Evolutionary conservation across 495 filamentous ascomycete genomes (phyloP), one percentile per base, ranked within the genome.

Genomic region (Hyaloscypha bicolor): DNA sequence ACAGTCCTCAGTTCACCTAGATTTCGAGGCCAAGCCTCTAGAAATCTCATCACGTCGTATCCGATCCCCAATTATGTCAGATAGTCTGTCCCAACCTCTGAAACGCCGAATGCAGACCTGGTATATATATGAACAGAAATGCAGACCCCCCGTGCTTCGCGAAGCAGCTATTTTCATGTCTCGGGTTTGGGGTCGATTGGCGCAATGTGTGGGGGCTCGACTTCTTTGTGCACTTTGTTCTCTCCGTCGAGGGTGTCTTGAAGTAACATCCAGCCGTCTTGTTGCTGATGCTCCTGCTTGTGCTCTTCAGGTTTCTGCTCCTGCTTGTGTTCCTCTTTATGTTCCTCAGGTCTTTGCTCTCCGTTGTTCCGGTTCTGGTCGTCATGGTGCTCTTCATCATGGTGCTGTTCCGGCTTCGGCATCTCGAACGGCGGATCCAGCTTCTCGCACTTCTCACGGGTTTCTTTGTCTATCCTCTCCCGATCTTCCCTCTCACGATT

Each of bases 401-500:
- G 35, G 35, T 37, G 35, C 35, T 37, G 11, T 4, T 14, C 4
- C 9, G 42, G 42, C 16, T 48, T 48, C 16, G 42, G 42, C 42
- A 48, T 48, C 42, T 48, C 42, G 16, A 48, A 48, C 42, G 42
- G 42, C 42, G 42, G 42, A 48, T 48, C 42, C 42, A 48, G 3
- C 42, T 48, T 48, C 42, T 14, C 42, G 16, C 42, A 48, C 42
- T 19, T 14, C 42, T 48, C 42, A 1, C 42, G 9, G 16, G 16
- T 48, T 12, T 48, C 42, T 14, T 3, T 48, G 16, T 48, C 42
- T 4, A 9, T 56, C 53, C 21, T 29, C 6, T 60, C 57, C 4
- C 45, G 45, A 6, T 56, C 52, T 21, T 63, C 61, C 32, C 55
- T 68, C 30, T 63, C 66, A 4, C 6, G 16, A 11, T 32, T 33